Base-by-base conservation (phyloP, 805 yeast genomes). In the Nakazawaea peltata region DNA sequence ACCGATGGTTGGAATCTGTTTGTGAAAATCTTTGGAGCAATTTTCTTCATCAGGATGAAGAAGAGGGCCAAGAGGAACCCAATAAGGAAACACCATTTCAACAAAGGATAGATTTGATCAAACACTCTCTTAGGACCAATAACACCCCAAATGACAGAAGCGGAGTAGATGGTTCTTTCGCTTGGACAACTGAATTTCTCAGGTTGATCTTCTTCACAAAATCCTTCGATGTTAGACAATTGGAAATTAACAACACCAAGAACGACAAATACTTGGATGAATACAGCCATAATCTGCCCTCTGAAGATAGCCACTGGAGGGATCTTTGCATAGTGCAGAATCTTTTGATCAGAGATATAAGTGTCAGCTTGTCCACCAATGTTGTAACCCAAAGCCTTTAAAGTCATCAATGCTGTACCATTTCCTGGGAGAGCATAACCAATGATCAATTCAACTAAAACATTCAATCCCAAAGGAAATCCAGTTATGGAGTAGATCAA, bases 301-400 rank as follows among this genome's bases (percentile, higher is more conserved):
- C 74, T 60, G 58, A 74, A 76, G 21, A 74, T 53, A 0, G 81
- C 69, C 46, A 71, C 57, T 10, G 82, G 82, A 2, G 81, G 75
- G 18, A 76, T 56, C 41, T 72, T 74, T 18, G 71, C 54, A 48
- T 76, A 76, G 51, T 75, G 81, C 0, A 69, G 78, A 58, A 67
- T 53, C 47, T 73, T 74, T 45, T 63, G 65, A 46, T 73, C 73
- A 47, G 71, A 65, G 33, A 75, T 69, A 51, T 71, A 78, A 47
- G 61, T 68, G 41, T 76, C 74, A 10, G 84, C 81, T 53, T 77
- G 83, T 19, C 70, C 69, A 48, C 74, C 79, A 42, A 76, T 72
- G 47, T 74, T 77, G 33, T 74, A 70, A 28, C 77, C 77, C 34
- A 61, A 65, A 1, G 71, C 67, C 40, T 73, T 72, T 38, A 73